Base-by-base conservation (phyloP, 2,329 filamentous ascomycete species). In the Hysterium pulicare region DNA sequence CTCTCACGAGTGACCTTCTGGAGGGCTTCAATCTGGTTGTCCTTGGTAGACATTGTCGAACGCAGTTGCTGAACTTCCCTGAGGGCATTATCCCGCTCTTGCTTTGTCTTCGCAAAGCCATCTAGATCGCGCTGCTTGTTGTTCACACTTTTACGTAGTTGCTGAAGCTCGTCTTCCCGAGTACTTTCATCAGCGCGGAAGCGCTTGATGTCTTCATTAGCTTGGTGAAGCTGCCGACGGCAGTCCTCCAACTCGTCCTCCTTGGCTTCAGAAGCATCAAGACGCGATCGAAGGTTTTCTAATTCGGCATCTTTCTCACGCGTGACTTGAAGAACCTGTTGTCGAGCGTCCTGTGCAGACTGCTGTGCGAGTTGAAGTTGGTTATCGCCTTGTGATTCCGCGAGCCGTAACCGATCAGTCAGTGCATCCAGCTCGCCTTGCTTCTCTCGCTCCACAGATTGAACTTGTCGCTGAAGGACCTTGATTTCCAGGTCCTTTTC, bases 401-500 rank as follows among this genome's bases (percentile, higher is more conserved):
- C 64, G 23, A 69, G 57, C 38, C 66, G 57, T 16, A 73, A 49
- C 30, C 69, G 64, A 33, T 64, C 61, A 26, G 61, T 62, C 8
- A 74, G 47, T 9, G 66, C 59, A 23, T 71, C 67, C 5, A 72
- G 42, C 44, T 72, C 69, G 6, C 62, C 62, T 30, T 69, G 58
- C 22, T 67, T 67, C 24, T 66, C 63, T 22, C 32, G 51, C 17
- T 61, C 51, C 6, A 55, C 38, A 5, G 59, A 48, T 23, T 67
- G 52, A 31, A 66, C 53, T 33, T 61, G 57, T 13, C 64, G 58
- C 32, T 65, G 58, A 3, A 67, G 53, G 28, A 64, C 54, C 28
- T 62, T 62, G 42, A 64, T 51, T n/a, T 68, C 57, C 20, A 57
- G 42, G 41, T 69, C 66, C 41, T 64, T 68, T 17, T 67, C 61